Evolutionary conservation across 306 rosid genomes (phyloP).

Genomic region (Vicia sativa): DNA sequence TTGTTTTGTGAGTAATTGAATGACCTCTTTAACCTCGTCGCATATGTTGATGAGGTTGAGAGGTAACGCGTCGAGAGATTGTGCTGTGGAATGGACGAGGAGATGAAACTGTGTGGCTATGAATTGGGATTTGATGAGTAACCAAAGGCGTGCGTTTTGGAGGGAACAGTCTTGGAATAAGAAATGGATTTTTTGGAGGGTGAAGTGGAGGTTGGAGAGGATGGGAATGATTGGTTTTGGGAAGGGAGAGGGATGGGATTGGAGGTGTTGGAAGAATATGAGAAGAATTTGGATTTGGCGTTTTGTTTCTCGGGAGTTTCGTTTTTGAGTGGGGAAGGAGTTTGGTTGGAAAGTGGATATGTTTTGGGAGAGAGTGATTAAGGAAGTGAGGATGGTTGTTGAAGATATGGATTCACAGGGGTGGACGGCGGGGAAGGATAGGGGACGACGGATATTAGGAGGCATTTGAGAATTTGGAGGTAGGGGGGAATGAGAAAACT

Average conservation of each 20-base stretch:
- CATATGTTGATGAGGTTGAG: constrained; percentile 37
- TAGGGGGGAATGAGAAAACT: neutral
- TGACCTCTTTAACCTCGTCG: constrained; percentile 29
- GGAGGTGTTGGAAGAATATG: constrained; percentile 57
- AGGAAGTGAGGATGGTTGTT: constrained; percentile 48
- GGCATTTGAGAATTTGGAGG: constrained; percentile 39
- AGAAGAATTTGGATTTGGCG: constrained; percentile 55
- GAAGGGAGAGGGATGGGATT: neutral
- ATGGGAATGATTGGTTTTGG: constrained; percentile 37
- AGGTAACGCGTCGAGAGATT: constrained; percentile 57
- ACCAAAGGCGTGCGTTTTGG: constrained; percentile 50
- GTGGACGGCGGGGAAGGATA: constrained; percentile 58
- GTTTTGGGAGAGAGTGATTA: constrained; percentile 45
- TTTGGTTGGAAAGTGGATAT: constrained; percentile 46
- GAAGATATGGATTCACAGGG: constrained; percentile 53
- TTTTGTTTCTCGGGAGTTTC: constrained; percentile 50
- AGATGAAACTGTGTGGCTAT: constrained; percentile 51
- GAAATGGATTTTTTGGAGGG: constrained; percentile 59
- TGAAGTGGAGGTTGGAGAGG: constrained; percentile 63
- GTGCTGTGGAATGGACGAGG: constrained; percentile 37
- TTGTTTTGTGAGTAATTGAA: constrained; percentile 56
- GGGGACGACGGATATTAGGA: constrained; percentile 31
- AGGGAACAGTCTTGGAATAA: constrained; percentile 61
- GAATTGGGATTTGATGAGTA: constrained; percentile 51
- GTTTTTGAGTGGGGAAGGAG: constrained; percentile 47